phyloP scores from a whole-genome alignment of 176 grass and related monocot genomes.

The Ampelocalamus luodianensis region DNA sequence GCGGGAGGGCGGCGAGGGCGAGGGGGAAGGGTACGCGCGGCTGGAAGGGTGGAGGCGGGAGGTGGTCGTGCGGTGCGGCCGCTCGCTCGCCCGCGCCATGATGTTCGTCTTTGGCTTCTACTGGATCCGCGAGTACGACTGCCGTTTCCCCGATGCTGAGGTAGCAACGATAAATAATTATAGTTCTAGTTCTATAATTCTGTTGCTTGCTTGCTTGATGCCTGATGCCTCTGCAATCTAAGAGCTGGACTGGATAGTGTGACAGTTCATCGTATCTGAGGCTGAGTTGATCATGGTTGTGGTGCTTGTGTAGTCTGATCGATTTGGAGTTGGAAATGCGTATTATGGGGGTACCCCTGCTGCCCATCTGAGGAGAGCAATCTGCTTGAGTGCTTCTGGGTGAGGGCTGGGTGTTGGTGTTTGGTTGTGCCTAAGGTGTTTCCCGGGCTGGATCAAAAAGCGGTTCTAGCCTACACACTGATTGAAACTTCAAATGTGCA shows the following conservation, averaged over 20 bases:
- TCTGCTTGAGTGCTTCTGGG: neutral
- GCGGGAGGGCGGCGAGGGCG: neutral
- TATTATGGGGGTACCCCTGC: neutral
- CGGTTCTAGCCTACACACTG: neutral
- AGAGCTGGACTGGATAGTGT: neutral
- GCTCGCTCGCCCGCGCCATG: slow-evolving; percentile 67
- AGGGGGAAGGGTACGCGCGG: neutral
- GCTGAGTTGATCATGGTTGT: neutral
- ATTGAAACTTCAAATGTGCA: neutral
- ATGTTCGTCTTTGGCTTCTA: slow-evolving; percentile 93
- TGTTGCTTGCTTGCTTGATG: slow-evolving; percentile 27
- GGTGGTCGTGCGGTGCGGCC: slow-evolving; percentile 54
- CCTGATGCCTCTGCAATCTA: neutral
- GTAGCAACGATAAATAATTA: slow-evolving; percentile 36
- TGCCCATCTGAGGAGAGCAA: slow-evolving; percentile 1
- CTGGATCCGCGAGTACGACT: slow-evolving; percentile 67
- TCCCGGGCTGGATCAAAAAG: neutral
- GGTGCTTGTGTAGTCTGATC: neutral
- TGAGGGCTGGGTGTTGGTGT: neutral
- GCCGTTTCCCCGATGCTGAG: slow-evolving; percentile 35
- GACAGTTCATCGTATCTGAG: neutral
- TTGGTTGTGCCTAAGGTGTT: slow-evolving; percentile 7
- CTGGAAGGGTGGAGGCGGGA: slow-evolving; percentile 67
- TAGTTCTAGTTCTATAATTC: slow-evolving; percentile 17
- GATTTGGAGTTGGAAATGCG: slow-evolving; percentile 10